Evolutionary conservation across 257 asterid genomes (phyloP), one percentile per base, ranked within the genome.

Genomic region (Solanum arcanum): DNA sequence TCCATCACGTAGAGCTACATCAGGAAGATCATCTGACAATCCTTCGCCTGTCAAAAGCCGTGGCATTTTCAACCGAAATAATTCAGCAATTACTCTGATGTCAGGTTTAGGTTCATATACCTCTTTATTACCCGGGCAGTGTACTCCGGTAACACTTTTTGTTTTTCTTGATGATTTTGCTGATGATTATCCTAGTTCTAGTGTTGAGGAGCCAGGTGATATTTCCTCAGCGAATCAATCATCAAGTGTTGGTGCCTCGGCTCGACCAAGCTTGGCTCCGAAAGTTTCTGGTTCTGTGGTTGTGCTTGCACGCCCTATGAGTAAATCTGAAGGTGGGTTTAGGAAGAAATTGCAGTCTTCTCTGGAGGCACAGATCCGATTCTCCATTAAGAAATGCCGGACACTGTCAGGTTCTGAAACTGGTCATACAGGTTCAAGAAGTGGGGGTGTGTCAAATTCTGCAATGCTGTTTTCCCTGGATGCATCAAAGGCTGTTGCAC

Each of bases 301-400:
- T 86, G 94, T 94, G 91, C 96, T 97, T 86, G 93, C 98, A 78
- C 95, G 96, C 9, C 98, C 98, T 46, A 87, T 83, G 46, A 92
- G 89, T 91, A 96, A 95, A 89, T 90, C 94, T 89, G 98, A 93
- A 93, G 94, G 94, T 85, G 95, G 95, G 23, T 87, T 87, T 13
- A 90, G 92, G 89, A 97, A 96, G 92, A 97, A 96, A 90, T 86
- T 97, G 86, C 99, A 96, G 91, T 96, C 98, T 73, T 94, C 99
- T 52, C 97, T 97, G n/a, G 99, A 97, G 91, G 98, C 96, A 37
- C 99, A 95, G 89, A 90, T 97, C 84, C 96, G 99, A n/a, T 96
- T 95, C 86, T 97, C 94, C 68, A 92, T 97, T 4, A 97, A 97
- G 89, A 97, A 95, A 92, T 92, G 98, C 27, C 95, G 99, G 73